These are phyloP conservation scores for Clarkia xantiana DNA, from an alignment of 345 rosid species.

Conservation along the genomic window DNA sequence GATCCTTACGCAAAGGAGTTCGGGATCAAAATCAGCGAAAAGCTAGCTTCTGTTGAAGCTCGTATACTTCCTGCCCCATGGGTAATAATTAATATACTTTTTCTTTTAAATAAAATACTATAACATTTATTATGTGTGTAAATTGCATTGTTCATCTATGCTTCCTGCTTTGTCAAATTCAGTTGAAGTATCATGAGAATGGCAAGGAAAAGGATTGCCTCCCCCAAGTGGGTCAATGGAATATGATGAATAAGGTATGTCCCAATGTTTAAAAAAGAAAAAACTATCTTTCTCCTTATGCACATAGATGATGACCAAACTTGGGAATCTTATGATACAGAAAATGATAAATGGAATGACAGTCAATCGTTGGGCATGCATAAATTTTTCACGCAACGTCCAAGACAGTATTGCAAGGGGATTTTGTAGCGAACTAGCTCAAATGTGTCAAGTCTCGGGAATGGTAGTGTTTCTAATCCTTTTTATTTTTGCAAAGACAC, in stretches of 20 bases:
- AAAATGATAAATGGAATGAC: conserved; percentile 99
- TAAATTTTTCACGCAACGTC: conserved; percentile 86
- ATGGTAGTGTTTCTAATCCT: conserved; percentile 39
- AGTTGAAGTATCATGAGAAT: conserved; percentile 96
- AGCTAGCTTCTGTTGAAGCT: conserved; percentile 88
- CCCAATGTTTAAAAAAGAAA: not conserved
- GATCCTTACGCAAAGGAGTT: conserved; percentile 96
- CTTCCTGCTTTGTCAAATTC: conserved; percentile 12
- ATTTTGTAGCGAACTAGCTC: conserved; percentile 83
- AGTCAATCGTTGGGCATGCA: conserved; percentile 89
- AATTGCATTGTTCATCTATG: not conserved
- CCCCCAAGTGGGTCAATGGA: conserved; percentile 99
- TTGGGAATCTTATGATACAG: conserved; percentile 18
- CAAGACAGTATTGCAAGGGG: conserved; percentile 92
- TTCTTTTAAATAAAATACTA: not conserved
- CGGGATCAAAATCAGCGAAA: conserved; percentile 85
- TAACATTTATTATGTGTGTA: not conserved
- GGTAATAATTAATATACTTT: conserved; percentile 31
- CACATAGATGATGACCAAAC: not conserved
- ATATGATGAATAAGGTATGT: conserved; percentile 95
- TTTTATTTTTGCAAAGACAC: not conserved
- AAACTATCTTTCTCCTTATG: not conserved
- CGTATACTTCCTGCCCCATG: conserved; percentile 99
- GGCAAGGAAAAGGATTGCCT: conserved; percentile 96
- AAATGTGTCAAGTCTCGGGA: conserved; percentile 99